Conservation (phyloP, 495 filamentous ascomycete species). For the Penicillium mononematosum region DNA sequence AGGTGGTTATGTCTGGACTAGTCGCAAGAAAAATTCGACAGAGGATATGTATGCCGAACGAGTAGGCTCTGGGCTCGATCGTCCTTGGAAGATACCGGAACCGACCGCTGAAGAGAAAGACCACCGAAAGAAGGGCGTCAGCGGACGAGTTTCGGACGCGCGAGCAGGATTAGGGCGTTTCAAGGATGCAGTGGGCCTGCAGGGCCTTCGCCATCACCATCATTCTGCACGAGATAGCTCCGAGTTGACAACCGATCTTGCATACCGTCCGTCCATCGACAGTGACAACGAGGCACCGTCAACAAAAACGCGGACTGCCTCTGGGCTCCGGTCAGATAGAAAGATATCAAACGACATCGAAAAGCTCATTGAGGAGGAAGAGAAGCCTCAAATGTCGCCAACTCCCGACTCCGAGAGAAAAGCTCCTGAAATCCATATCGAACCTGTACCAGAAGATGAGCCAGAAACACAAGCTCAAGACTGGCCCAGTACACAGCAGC, state of each 20-base stretch:
- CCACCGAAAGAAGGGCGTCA: constrained; percentile 71
- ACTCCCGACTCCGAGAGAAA: constrained; percentile 22
- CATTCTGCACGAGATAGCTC: constrained; percentile 42
- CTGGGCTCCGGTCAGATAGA: constrained; percentile 20
- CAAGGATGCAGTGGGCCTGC: constrained; percentile 75
- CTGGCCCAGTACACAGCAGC: constrained; percentile 13
- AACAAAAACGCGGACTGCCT: constrained; percentile 17
- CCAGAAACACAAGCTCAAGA: constrained; percentile 22
- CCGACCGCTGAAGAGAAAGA: constrained; percentile 58
- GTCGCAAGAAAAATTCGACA: constrained; percentile 48
- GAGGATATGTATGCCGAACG: constrained; percentile 40
- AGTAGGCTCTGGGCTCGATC: constrained; percentile 28
- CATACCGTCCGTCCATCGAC: constrained; percentile 32
- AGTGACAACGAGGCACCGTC: constrained; percentile 34
- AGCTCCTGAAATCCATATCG: constrained; percentile 40
- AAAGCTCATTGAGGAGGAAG: constrained; percentile 16
- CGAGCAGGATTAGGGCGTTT: constrained; percentile 80
- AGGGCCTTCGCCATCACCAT: constrained; percentile 48
- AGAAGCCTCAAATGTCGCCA: constrained; percentile 12
- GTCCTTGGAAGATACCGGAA: constrained; percentile 34
- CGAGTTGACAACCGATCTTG: constrained; percentile 33
- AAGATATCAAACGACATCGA: constrained; percentile 24
- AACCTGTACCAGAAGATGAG: constrained; percentile 26
- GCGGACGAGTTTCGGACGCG: constrained; percentile 77
- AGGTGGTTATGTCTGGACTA: constrained; percentile 63